Percentiles rank a stretch among this genome's conserved stretches.
Evolutionary conservation across 2,329 filamentous ascomycete genomes (phyloP).

Genomic region (Hypoxylon sp.): DNA sequence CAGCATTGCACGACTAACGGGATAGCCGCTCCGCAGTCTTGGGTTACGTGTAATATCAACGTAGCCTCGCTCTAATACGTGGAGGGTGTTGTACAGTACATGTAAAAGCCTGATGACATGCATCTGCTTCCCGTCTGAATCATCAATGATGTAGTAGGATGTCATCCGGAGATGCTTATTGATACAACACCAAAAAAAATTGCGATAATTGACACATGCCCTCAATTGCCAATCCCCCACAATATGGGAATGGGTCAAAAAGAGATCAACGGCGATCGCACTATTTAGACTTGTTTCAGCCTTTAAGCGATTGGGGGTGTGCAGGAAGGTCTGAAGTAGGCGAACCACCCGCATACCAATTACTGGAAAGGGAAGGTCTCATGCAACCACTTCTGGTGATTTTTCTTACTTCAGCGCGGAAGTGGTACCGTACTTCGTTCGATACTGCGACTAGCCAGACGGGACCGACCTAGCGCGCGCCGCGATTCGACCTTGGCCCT

Average conservation of each 20-base stretch:
- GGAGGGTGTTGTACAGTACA: slow-evolving; percentile 28
- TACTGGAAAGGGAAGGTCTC: slow-evolving; percentile 50
- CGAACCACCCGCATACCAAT: slow-evolving; percentile 37
- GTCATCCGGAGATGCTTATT: slow-evolving; percentile 30
- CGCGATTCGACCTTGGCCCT: slow-evolving; percentile 18
- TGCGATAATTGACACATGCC: slow-evolving; percentile 23
- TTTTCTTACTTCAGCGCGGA: slow-evolving; percentile 41
- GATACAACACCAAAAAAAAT: slow-evolving; percentile 14
- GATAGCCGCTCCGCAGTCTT: slow-evolving; percentile 36
- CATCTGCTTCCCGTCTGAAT: slow-evolving; percentile 38
- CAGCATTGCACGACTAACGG: slow-evolving; percentile 32
- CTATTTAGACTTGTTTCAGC: slow-evolving; percentile 52
- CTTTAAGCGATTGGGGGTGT: slow-evolving; percentile 44
- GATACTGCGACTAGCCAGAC: slow-evolving; percentile 32
- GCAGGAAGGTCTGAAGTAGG: slow-evolving; percentile 43
- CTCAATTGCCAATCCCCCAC: slow-evolving; percentile 30
- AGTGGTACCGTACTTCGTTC: slow-evolving; percentile 41
- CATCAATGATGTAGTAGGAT: slow-evolving; percentile 34
- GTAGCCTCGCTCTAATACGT: slow-evolving; percentile 33
- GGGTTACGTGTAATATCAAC: slow-evolving; percentile 37
- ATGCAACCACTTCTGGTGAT: slow-evolving; percentile 46
- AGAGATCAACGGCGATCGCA: slow-evolving; percentile 45
- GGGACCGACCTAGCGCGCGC: slow-evolving; percentile 41
- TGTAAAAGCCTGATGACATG: slow-evolving; percentile 39
- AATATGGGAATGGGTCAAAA: slow-evolving; percentile 43